Evolutionary conservation across 257 asterid species (phyloP).

Genomic region (Petunia secreta): DNA sequence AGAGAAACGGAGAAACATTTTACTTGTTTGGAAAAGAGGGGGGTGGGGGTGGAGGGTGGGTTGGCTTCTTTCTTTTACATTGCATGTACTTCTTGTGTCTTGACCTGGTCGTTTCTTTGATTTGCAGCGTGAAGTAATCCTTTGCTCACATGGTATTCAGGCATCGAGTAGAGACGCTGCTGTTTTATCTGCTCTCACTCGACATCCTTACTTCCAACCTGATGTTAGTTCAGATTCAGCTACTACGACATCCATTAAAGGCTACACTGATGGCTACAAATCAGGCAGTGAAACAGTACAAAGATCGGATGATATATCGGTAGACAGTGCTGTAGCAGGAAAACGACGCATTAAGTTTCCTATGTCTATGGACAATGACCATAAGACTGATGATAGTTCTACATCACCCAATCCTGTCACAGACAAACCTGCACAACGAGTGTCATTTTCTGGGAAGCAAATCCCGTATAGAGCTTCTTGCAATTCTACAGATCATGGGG

Average conservation of each 20-base stretch:
- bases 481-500: constrained; percentile 55
- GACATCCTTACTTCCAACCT: constrained; percentile 77
- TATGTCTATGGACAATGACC: constrained; percentile 65
- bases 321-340: constrained; percentile 82
- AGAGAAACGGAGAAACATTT: background rate
- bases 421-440: constrained; percentile 54
- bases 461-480: constrained; percentile 62
- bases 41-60: no score
- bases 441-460: constrained; percentile 75
- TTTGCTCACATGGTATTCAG: constrained; percentile 86
- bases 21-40: background rate
- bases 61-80: constrained; percentile 20
- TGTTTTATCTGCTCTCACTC: constrained; percentile 72
- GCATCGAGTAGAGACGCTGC: constrained; percentile 73
- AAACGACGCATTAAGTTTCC: constrained; percentile 68
- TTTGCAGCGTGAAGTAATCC: constrained; percentile 92
- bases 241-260: constrained; percentile 84
- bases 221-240: constrained; percentile 96
- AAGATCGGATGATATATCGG: constrained; percentile 83
- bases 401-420: constrained; percentile 58
- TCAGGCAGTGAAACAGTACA: constrained; percentile 80
- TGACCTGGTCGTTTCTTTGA: constrained; percentile 23
- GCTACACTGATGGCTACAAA: constrained; percentile 64
- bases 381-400: constrained; percentile 75
- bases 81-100: background rate